phyloP scores from a whole-genome alignment of 768 basidiomycete genomes.

The Trametes gibbosa region DNA sequence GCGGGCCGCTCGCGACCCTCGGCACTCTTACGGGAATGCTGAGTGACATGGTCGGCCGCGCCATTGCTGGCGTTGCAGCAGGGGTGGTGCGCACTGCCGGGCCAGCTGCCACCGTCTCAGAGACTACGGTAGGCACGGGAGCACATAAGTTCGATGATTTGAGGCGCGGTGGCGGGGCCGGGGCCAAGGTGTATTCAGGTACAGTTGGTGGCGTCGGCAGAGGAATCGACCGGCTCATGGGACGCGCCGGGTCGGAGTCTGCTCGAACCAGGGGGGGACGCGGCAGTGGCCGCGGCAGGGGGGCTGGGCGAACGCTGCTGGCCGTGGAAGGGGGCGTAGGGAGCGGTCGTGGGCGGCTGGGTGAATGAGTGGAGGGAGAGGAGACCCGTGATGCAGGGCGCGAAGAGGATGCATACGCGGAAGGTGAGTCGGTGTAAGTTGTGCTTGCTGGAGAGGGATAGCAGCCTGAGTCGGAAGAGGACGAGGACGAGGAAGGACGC shows the following conservation, averaged over 20 bases:
- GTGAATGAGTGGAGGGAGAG: not conserved
- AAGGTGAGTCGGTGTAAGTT: not conserved
- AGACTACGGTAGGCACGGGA: not conserved
- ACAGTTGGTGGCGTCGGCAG: conserved; percentile 2
- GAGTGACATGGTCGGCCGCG: conserved; percentile 2
- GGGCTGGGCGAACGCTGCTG: not conserved
- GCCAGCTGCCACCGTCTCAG: not conserved
- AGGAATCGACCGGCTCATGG: not conserved
- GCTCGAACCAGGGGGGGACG: not conserved
- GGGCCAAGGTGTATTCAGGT: not conserved
- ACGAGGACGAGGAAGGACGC: conserved; percentile 12
- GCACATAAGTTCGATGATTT: not conserved
- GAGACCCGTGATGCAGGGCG: not conserved
- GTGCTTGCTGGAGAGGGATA: not conserved
- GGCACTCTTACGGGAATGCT: not conserved
- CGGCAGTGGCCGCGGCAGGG: conserved; percentile 8
- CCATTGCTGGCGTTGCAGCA: not conserved
- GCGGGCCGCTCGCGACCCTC: not conserved
- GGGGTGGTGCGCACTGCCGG: not conserved
- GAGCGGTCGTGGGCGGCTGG: not conserved
- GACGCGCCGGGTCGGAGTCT: not conserved
- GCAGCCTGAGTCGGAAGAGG: conserved; percentile 5
- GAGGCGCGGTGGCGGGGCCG: not conserved
- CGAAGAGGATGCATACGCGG: not conserved
- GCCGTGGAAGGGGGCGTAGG: not conserved